Percentiles rank a stretch among this genome's conserved stretches.
Evolutionary conservation across 495 filamentous ascomycete species (phyloP).

Genomic region (Jackrogersella multiformis): DNA sequence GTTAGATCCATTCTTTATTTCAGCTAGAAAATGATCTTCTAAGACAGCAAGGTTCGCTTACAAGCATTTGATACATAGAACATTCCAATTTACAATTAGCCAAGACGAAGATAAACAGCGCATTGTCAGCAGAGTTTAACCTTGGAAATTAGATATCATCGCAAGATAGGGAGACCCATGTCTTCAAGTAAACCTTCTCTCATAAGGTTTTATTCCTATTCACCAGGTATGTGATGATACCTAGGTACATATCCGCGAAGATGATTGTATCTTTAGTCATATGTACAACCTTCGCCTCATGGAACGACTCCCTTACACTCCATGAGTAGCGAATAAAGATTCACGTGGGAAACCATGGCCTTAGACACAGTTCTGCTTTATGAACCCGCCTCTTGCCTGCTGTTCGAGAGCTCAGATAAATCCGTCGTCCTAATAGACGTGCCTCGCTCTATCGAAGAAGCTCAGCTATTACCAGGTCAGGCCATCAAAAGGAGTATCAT

Average conservation of each 20-base stretch:
- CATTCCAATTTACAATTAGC: constrained; percentile 1
- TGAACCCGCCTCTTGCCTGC: constrained; percentile 44
- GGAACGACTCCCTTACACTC: constrained; percentile 1
- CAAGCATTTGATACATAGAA: constrained; percentile 12
- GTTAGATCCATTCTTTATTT: constrained; percentile 11
- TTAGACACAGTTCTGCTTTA: neutral
- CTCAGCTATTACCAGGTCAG: constrained; percentile 50
- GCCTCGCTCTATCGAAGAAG: constrained; percentile 57
- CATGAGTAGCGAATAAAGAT: constrained; percentile 4
- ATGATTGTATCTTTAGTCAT: neutral
- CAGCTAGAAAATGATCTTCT: too few species aligned
- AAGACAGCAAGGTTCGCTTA: constrained; percentile 21
- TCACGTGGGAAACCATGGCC: constrained; percentile 11
- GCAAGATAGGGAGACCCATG: constrained; percentile 3
- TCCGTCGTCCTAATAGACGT: constrained; percentile 55
- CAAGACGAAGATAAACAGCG: constrained; percentile 3
- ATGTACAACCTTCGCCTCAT: neutral
- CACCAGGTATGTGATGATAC: neutral
- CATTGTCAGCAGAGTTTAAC: constrained; percentile 10
- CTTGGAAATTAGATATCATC: constrained; percentile 12
- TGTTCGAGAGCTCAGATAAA: constrained; percentile 52
- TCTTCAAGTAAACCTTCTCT: neutral
- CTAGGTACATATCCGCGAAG: neutral
- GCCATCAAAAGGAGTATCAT: constrained; percentile 43
- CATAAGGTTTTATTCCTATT: neutral